Evolutionary conservation across 805 yeast genomes (phyloP), one percentile per base, ranked within the genome.

Genomic region (Saccharomycopsis sp.): DNA sequence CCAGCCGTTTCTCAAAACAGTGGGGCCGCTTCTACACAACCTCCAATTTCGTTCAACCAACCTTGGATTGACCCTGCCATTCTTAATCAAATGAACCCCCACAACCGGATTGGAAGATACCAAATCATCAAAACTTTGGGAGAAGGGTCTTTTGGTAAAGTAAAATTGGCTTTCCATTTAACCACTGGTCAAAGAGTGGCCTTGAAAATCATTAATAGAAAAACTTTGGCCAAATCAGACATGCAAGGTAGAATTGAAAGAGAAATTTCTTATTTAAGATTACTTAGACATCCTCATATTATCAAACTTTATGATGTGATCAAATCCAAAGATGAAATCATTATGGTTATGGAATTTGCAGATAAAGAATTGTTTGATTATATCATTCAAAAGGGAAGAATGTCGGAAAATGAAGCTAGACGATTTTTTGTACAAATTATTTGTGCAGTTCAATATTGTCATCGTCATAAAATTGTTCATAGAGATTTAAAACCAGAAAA

Each of bases 181-280:
- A 81, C 84, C 12, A 88, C 96, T 3, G 94, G 94, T 30, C 95
- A 88, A 53, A 72, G 80, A 47, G 97, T 88, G 18, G 97, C 97
- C 2, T 66, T 88, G 47, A 88, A 88, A 59, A 89, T 88, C 59
- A 89, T 89, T 64, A 85, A 89, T 60, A 69, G 94, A 49, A 86
- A 85, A 60, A 86, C 95, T 0, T 66, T 88, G 56, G 94, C 96
- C 36, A 89, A 89, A 56, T 76, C 87, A 8, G 97, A 88, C 61
- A 88, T 88, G 97, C 96, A 88, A 57, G 96, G 96, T 21, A 70
- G 97, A 48, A 79, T 89, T 21, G 97, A 89, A 66, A 70, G 97
- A 52, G 97, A 89, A 59, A 89, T 89, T 39, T 79, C 94, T 10
- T 89, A 89, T 57, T 66, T 89, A 49, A 67, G 96, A 41, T 67